A percentile compares a stretch with the other conserved stretches of the same genome.
Conservation (phyloP, 306 rosid genomes). For the Psophocarpus tetragonolobus region DNA sequence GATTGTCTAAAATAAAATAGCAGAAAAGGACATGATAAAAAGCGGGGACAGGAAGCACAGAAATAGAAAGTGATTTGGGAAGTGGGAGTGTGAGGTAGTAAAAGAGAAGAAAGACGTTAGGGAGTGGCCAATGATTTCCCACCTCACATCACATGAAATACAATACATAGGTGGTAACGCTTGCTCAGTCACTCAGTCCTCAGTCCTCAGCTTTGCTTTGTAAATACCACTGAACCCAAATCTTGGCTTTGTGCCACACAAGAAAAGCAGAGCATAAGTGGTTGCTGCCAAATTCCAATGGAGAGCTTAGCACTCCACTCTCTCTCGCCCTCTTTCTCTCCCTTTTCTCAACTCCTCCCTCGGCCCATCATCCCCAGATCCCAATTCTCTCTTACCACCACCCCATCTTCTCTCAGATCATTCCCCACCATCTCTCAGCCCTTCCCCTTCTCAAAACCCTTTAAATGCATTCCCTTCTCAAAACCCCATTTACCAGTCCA, state of each 20-base stretch:
- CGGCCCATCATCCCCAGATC: constrained; percentile 43
- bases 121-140: background rate
- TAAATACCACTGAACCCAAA: too few relatives aligned
- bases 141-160: constrained; percentile 24
- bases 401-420: constrained; percentile 47
- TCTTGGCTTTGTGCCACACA: too few relatives aligned
- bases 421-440: constrained; percentile 14
- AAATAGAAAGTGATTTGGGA: too few relatives aligned
- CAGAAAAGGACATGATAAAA: constrained; percentile 17
- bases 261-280: too few relatives aligned
- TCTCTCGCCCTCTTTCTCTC: constrained; percentile 45
- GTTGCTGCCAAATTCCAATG: too few relatives aligned
- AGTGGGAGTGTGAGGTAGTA: background rate
- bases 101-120: background rate
- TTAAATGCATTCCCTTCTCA: constrained; percentile 31
- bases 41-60: too few relatives aligned
- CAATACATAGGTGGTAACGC: too few relatives aligned
- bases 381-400: constrained; percentile 21
- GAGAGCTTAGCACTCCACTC: constrained; percentile 56
- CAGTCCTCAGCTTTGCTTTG: constrained; percentile 2
- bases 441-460: constrained; percentile 36
- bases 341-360: constrained; percentile 30
- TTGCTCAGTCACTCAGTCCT: too few relatives aligned
- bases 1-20: background rate
- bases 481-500: constrained; percentile 46